Evolutionary conservation across 345 rosid species (phyloP).

Genomic region (Viola odorata): DNA sequence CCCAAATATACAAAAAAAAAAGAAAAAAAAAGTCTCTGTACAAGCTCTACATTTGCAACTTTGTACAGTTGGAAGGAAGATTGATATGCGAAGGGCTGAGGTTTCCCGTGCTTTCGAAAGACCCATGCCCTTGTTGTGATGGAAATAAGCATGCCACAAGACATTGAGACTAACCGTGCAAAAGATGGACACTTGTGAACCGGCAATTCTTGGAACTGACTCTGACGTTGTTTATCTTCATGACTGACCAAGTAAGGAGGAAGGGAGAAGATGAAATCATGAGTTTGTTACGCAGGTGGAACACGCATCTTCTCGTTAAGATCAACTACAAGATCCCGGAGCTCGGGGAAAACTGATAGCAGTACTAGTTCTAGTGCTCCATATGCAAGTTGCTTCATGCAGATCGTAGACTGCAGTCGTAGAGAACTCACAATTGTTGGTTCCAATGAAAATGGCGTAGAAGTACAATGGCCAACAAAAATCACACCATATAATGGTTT

Average conservation of each 20-base stretch:
- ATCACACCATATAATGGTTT: not conserved
- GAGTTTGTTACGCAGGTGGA: constrained; percentile 16
- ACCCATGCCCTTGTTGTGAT: not conserved
- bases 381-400: constrained; percentile 86
- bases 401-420: constrained; percentile 67
- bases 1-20: not conserved
- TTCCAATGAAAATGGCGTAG: not conserved
- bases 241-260: not conserved
- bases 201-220: not conserved
- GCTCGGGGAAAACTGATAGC: constrained; percentile 83
- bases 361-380: constrained; percentile 63
- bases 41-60: constrained; percentile 17
- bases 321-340: constrained; percentile 58
- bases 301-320: constrained; percentile 43
- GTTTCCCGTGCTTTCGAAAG: no score
- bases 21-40: constrained; percentile 6
- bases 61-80: constrained; percentile 30
- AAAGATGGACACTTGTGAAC: not conserved
- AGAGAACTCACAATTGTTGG: not conserved
- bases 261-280: not conserved
- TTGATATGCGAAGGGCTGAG: not conserved
- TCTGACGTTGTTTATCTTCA: not conserved
- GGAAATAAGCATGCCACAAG: not conserved
- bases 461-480: not conserved
- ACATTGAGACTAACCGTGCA: not conserved